phyloP scores from a whole-genome alignment of 106 monocot genomes.

The Platanthera guangdongensis region DNA sequence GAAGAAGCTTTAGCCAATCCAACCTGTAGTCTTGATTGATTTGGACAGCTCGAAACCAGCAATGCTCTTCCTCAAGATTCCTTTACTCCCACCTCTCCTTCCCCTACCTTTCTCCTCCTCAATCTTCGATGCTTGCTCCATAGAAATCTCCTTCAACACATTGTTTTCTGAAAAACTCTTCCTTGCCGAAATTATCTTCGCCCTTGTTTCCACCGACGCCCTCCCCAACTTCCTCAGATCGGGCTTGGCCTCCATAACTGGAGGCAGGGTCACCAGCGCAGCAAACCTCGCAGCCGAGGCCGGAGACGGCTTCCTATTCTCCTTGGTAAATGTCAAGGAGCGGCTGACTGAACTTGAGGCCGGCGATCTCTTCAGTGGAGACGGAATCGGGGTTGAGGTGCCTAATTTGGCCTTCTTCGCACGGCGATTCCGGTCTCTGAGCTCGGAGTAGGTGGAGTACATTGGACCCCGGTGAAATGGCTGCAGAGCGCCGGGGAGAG shows the following conservation, averaged over 20 bases:
- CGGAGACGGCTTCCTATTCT: not conserved
- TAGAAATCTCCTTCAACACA: slow-evolving; percentile 4
- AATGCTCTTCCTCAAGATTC: slow-evolving; percentile 2
- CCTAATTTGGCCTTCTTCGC: not conserved
- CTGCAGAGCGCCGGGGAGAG: not conserved
- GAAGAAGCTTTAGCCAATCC: not conserved
- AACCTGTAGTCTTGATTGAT: not conserved
- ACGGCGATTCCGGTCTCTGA: slow-evolving; percentile 1
- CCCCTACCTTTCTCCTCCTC: not conserved
- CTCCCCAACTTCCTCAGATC: not conserved
- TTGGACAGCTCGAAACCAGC: not conserved
- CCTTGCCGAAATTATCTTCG: not conserved
- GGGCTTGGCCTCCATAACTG: not conserved
- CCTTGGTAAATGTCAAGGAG: not conserved
- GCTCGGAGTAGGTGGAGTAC: slow-evolving; percentile 7
- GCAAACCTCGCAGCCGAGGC: not conserved
- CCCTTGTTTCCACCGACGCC: not conserved
- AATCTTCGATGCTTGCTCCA: not conserved
- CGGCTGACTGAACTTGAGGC: not conserved
- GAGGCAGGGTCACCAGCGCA: not conserved
- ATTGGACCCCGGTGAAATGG: slow-evolving; percentile 2
- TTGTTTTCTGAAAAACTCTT: not conserved
- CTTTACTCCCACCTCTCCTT: not conserved
- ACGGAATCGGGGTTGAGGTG: not conserved
- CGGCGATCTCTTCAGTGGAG: not conserved